phyloP scores from a whole-genome alignment of 1,139 yeast genomes.

The Yamadazyma atlantica region DNA sequence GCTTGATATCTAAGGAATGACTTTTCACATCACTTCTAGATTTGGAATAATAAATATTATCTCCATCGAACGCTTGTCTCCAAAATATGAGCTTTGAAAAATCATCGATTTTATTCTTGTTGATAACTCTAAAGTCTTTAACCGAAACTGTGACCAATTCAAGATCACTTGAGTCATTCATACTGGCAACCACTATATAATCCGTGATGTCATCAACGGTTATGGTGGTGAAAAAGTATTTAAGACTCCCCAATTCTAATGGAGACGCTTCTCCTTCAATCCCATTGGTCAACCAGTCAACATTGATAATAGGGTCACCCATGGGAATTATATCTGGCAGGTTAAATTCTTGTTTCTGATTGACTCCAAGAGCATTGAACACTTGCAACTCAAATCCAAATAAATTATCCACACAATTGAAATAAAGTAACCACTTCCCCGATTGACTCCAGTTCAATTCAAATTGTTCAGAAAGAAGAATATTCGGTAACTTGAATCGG shows the following conservation, averaged over 20 bases:
- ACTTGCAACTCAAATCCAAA: conserved; percentile 33
- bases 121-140: conserved; percentile 18
- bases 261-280: conserved; percentile 11
- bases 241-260: conserved; percentile 8
- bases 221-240: conserved; percentile 12
- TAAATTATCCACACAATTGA: conserved; percentile 23
- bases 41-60: conserved; percentile 7
- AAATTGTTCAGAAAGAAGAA: conserved; percentile 17
- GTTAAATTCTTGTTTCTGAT: conserved; percentile 11
- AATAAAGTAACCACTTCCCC: conserved; percentile 37
- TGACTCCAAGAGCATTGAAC: conserved; percentile 26
- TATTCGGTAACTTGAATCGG: conserved; percentile 20
- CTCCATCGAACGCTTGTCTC: conserved; percentile 13
- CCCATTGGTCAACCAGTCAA: conserved; percentile 20
- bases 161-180: conserved; percentile 10
- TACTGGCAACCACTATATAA: conserved; percentile 16
- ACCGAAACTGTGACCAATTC: conserved; percentile 20
- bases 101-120: conserved; percentile 7
- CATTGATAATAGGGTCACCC: conserved; percentile 20
- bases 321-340: conserved; percentile 13
- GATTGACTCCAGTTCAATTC: conserved; percentile 31
- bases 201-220: conserved; percentile 13
- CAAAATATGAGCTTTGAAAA: conserved; percentile 7
- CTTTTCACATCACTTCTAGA: conserved; percentile 1
- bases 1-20: conserved; percentile 2